Evolutionary conservation across 2,329 filamentous ascomycete species (phyloP).

Genomic region (Trichoderma simmonsii): DNA sequence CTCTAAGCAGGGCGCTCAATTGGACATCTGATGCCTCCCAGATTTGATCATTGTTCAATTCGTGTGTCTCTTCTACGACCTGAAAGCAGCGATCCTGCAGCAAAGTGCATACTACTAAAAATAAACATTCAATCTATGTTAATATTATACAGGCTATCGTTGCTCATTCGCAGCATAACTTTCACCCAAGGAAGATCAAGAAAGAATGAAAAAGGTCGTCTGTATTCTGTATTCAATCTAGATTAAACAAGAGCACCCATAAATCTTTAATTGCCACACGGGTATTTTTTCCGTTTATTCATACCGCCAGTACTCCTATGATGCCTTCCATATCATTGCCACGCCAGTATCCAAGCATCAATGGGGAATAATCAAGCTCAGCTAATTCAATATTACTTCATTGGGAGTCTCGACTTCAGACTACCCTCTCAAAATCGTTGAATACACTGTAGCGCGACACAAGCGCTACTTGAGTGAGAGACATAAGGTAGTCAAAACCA

Average conservation of each 20-base stretch:
- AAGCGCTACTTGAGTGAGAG: background rate
- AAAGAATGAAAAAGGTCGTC: too few relatives aligned
- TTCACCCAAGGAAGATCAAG: background rate
- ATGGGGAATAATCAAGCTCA: background rate
- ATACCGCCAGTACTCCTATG: background rate
- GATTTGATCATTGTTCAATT: background rate
- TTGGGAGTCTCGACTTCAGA: background rate
- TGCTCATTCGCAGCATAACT: background rate
- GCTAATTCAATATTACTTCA: background rate
- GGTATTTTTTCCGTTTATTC: background rate
- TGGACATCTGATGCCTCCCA: background rate
- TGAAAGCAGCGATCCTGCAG: rapidly evolving
- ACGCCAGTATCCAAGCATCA: background rate
- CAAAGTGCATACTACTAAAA: background rate
- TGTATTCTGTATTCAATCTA: background rate
- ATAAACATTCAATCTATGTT: too few relatives aligned
- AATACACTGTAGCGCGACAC: background rate
- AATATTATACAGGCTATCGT: background rate
- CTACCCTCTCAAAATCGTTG: background rate
- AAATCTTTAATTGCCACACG: background rate
- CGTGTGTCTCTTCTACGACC: background rate
- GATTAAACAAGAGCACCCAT: background rate
- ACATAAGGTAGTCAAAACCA: too few relatives aligned
- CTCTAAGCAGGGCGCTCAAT: background rate
- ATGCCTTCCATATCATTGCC: background rate